Percentiles rank a stretch among this genome's conserved stretches.
Evolutionary conservation across 148 eudicot species (phyloP).

Genomic region (Oxyria digyna): DNA sequence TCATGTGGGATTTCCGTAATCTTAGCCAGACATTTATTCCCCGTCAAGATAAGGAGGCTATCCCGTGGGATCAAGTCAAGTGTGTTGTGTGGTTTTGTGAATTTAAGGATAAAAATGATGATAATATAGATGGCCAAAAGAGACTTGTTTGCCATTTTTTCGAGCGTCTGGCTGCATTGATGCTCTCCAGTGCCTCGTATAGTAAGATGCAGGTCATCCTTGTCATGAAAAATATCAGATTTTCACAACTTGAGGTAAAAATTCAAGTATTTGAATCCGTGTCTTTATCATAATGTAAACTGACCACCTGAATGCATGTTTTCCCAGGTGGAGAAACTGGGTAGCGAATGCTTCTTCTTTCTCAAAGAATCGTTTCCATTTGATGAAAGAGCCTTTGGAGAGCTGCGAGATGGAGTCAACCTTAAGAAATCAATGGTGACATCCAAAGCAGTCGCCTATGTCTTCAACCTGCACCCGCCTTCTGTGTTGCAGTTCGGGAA

Average conservation of each 20-base stretch:
- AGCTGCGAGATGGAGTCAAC: conserved; percentile 27
- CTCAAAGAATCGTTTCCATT: conserved; percentile 56
- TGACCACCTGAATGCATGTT: too few species aligned
- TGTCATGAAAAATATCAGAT: conserved; percentile 69
- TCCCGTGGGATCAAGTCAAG: conserved; percentile 60
- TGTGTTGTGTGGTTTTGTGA: conserved; percentile 64
- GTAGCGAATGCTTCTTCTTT: conserved; percentile 62
- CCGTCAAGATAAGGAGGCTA: conserved; percentile 22
- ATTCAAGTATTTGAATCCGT: too few species aligned
- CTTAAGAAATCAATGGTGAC: conserved; percentile 36
- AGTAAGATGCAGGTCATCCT: conserved; percentile 47
- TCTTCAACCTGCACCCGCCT: conserved; percentile 52
- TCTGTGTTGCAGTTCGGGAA: conserved; percentile 25
- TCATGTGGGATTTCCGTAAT: conserved; percentile 36
- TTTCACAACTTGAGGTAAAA: conserved; percentile 85
- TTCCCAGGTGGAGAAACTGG: conserved; percentile 86
- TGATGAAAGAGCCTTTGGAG: conserved; percentile 67
- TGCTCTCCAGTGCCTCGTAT: conserved; percentile 36
- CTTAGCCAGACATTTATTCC: conserved; percentile 33
- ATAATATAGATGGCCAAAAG: conserved; percentile 36
- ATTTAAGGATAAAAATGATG: conserved; percentile 28
- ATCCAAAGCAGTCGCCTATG: conserved; percentile 56
- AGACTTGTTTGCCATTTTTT: conserved; percentile 41
- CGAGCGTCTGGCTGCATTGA: conserved; percentile 42
- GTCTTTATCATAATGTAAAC: too few species aligned